phyloP scores from a whole-genome alignment of 768 basidiomycete species.

The Clitopilus hobsonii region DNA sequence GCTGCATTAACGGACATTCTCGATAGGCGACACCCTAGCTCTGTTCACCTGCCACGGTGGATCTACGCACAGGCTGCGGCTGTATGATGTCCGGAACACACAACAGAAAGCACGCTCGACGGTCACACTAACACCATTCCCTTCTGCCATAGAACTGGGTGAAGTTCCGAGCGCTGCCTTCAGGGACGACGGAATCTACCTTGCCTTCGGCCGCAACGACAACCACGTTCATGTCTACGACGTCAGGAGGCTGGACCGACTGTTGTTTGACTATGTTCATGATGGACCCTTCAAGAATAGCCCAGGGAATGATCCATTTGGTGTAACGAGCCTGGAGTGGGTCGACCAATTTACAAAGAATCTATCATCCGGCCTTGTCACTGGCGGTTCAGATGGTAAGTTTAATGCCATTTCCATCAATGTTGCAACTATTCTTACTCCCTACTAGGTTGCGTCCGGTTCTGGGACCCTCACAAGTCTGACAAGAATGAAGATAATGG shows the following conservation, averaged over 20 bases:
- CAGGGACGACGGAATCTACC: conserved; percentile 57
- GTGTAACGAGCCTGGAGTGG: no score
- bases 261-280: conserved; percentile 48
- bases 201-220: conserved; percentile 58
- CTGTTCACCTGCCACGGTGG: conserved; percentile 26
- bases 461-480: conserved; percentile 58
- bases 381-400: conserved; percentile 64
- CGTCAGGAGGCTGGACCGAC: conserved; percentile 42
- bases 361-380: conserved; percentile 41
- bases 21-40: conserved; percentile 25
- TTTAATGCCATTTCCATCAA: not conserved
- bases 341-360: conserved; percentile 32
- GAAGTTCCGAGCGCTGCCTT: conserved; percentile 49
- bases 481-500: conserved; percentile 36
- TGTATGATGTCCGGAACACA: conserved; percentile 47
- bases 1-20: not conserved
- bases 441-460: conserved; percentile 65
- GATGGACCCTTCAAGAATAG: conserved; percentile 24
- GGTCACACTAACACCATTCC: conserved; percentile 32
- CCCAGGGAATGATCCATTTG: conserved; percentile 40
- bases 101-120: conserved; percentile 18
- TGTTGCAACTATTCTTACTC: conserved; percentile 4
- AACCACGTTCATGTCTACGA: conserved; percentile 63
- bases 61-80: conserved; percentile 31
- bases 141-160: conserved; percentile 17